Evolutionary conservation across 2,329 filamentous ascomycete species (phyloP), one percentile per base, ranked within the genome.

Genomic region (Pestalotiopsis sp.): DNA sequence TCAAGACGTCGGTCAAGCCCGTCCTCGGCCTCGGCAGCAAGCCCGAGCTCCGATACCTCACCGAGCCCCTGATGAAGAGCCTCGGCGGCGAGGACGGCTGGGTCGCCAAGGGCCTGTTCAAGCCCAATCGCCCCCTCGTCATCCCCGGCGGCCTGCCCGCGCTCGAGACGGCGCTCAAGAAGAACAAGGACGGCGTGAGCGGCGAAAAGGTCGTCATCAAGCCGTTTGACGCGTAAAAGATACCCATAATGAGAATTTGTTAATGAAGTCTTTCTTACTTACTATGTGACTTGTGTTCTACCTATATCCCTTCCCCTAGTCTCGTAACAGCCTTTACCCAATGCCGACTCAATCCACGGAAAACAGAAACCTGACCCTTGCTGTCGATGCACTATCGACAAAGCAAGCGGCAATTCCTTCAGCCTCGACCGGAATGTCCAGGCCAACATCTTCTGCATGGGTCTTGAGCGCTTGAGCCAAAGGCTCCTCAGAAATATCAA

Each of bases 51-150:
- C 71, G 76, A 13, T 71, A 78, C 57, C 61, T 79, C 45, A 78
- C 73, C 64, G 77, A 78, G 71, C 76, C 77, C 0, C 39, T 79
- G 67, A 67, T 71, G 39, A 72, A 73, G 63, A 61, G 69, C 56
- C 71, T 79, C 1, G 74, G 75, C 3, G 75, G 75, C 3, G 74
- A 77, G 64, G 73, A 77, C 57, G 77, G 77, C 4, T 79, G 72
- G 56, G 72, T 79, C 38, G 77, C 77, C 3, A 73, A 73, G 56
- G 77, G 77, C 3, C 65, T 75, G 4, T 75, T 75, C 38, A 68
- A 72, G 9, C 77, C 78, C 0, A 79, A 80, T 65, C 72, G 74
- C 17, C 67, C 73, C 9, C 63, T 71, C 6, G 71, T 79, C 7
- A 68, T 79, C 1, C 61, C 70, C 1, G 78, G 78, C 27, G 77